These are phyloP conservation scores for Hamiltosporidium tvaerminnensis DNA, from an alignment of 371 early-diverging fungal genomes.

Conservation along the genomic window DNA sequence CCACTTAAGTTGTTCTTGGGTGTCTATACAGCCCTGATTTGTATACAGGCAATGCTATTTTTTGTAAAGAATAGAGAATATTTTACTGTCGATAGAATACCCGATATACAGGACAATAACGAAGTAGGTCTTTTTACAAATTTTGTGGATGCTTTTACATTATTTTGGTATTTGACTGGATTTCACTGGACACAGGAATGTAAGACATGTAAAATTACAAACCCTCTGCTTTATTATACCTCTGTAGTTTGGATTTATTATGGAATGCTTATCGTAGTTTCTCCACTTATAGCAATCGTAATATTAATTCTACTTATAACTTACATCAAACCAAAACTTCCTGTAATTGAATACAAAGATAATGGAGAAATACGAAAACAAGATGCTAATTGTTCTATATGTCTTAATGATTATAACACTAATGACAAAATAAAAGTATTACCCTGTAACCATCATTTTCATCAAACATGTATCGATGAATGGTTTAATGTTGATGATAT, in stretches of 20 bases:
- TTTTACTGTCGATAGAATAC: conserved; percentile 41
- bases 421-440: conserved; percentile 47
- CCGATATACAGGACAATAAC: conserved; percentile 50
- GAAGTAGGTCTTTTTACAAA: conserved; percentile 52
- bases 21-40: conserved; percentile 44
- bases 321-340: conserved; percentile 50
- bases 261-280: conserved; percentile 48
- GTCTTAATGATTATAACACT: conserved; percentile 46
- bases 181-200: conserved; percentile 54
- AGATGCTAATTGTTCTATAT: conserved; percentile 52
- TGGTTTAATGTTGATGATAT: conserved; percentile 54
- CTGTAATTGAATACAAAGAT: conserved; percentile 42
- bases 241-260: conserved; percentile 36
- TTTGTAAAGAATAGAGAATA: conserved; percentile 46
- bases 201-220: conserved; percentile 31
- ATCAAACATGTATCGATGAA: conserved; percentile 53
- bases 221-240: conserved; percentile 52
- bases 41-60: conserved; percentile 40
- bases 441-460: conserved; percentile 54
- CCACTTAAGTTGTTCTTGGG: conserved; percentile 51
- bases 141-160: conserved; percentile 49
- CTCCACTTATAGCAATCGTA: conserved; percentile 52
- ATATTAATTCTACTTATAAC: conserved; percentile 45
- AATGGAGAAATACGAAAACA: conserved; percentile 44
- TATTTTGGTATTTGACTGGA: conserved; percentile 54